Percentiles rank a stretch among this genome's conserved stretches.
Evolutionary conservation across 306 rosid genomes (phyloP).

Genomic region (Cicer judaicum): DNA sequence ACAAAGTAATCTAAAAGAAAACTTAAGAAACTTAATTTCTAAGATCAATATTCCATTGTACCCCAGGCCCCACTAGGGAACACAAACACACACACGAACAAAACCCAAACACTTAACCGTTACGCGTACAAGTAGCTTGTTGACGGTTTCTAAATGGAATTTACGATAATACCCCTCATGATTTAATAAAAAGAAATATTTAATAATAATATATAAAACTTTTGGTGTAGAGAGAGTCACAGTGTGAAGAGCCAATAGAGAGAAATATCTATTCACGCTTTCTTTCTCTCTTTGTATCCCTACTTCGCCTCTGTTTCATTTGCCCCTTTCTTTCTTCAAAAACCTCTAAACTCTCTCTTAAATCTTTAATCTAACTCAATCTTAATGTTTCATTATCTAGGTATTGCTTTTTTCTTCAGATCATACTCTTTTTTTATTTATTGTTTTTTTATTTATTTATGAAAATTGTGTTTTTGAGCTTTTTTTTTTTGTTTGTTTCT

Average conservation of each 20-base stretch:
- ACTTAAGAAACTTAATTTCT: too few relatives aligned
- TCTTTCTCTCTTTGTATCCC: constrained; percentile 37
- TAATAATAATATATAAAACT: too few relatives aligned
- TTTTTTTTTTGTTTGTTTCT: constrained; percentile 35
- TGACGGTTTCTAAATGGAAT: not conserved
- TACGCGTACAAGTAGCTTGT: constrained; percentile 1
- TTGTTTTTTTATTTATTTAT: not conserved
- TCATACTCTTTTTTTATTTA: constrained; percentile 35
- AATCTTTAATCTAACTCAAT: constrained; percentile 49
- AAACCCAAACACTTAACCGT: constrained; percentile 19
- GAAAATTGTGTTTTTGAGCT: constrained; percentile 35
- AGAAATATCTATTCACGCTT: constrained; percentile 63
- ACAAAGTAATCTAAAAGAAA: too few relatives aligned
- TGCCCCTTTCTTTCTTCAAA: constrained; percentile 41
- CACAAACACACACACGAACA: not conserved
- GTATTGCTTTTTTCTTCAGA: constrained; percentile 47
- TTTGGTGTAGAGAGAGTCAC: constrained; percentile 24
- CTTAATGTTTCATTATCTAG: constrained; percentile 57
- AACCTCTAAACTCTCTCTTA: constrained; percentile 23
- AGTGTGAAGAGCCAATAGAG: constrained; percentile 62
- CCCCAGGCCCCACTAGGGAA: too few relatives aligned
- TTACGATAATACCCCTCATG: not conserved
- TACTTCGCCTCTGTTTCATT: constrained; percentile 52
- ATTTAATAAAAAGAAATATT: not conserved
- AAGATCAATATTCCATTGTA: too few relatives aligned